Base-by-base conservation (phyloP, 2,329 filamentous ascomycete species). In the Daldinia sp. region DNA sequence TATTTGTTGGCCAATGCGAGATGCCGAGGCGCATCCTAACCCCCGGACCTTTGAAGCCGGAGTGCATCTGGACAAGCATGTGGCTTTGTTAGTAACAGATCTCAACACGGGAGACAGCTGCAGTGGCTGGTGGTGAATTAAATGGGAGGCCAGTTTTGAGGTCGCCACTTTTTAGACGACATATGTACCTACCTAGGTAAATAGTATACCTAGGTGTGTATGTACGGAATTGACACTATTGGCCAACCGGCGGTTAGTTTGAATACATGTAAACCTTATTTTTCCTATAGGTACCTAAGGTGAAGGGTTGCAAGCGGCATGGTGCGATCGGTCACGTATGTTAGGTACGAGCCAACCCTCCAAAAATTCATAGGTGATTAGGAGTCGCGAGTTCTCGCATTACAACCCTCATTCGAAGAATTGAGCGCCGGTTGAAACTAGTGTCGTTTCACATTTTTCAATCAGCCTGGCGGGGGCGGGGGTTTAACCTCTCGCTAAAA, bases 401-500 rank as follows among this genome's bases (percentile, higher is more conserved):
- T 54, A 30, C 51, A 37, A 54, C 30, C 51, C 51, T 54, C 51
- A 60, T 58, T 63, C 4, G 15, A 44, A 39, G 33, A 54, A 26
- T 54, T 54, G n/a, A 54, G 51, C 23, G 39, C 35, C 50, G 67
- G 63, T 67, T 72, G 69, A 72, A 69, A 70, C 69, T 58, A 61
- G 64, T 59, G 42, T 26, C 6, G 69, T 72, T 72, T 72, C 69
- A 70, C 35, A 54, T 42, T 48, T 48, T 61, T 66, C 51, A 39
- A 65, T 64, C 51, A 65, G 56, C 57, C 53, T 53, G 20, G 63
- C 42, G 65, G 60, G 55, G 51, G 60, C 41, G 65, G 67, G 62
- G 59, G 67, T 54, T 60, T 62, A 56, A 48, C 69, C 67, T 68
- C 65, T 70, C 64, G 64, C 67, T 65, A 70, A 67, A 65, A 62